Base-by-base conservation (phyloP, 2,329 filamentous ascomycete genomes). In the Aspergillus viridinutans region DNA sequence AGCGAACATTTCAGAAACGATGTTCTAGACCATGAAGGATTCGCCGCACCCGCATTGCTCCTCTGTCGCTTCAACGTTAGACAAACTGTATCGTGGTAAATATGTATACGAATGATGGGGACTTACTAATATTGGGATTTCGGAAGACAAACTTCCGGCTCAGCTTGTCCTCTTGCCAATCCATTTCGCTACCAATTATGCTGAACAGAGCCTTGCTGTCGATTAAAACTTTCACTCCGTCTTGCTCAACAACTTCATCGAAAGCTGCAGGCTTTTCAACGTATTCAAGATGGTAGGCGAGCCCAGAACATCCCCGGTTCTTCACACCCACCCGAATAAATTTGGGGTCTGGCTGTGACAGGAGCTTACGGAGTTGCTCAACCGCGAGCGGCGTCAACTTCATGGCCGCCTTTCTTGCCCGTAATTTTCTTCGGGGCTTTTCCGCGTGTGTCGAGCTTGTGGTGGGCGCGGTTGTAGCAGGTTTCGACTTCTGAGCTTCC, bases 131-230 rank as follows among this genome's bases (percentile, higher is more conserved):
- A 70, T 99, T 99, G 2, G 94, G 94, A 73, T 99, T 99, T 72
- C 85, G 88, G 78, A 99, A 99, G 52, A 96, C 87, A 74, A 99
- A 99, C 63, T 90, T 83, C 75, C 92, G 85, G 73, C 89, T 96
- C 62, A 99, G 78, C 79, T 96, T 96, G 68, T 97, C 94, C 76
- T 97, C 92, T 10, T 93, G 83, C 92, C 93, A 99, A 71, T 99
- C 94, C 94, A 99, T 99, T 78, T 97, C 93, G 70, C 90, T 96
- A 4, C 94, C 94, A 67, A 99, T 97, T 54, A 99, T 97, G 75
- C 93, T 97, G 73, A 99, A 92, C 51, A 99, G 79, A 45, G 94
- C 94, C 80, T 97, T 97, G 81, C 90, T 96, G 74, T 99, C 94
- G 56, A 99, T 94, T 72, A 97, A 74, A 35, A 99, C 93, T 76